These are phyloP conservation scores for Scheffersomyces spartinae DNA, from an alignment of 805 yeast genomes.

Conservation along the genomic window DNA sequence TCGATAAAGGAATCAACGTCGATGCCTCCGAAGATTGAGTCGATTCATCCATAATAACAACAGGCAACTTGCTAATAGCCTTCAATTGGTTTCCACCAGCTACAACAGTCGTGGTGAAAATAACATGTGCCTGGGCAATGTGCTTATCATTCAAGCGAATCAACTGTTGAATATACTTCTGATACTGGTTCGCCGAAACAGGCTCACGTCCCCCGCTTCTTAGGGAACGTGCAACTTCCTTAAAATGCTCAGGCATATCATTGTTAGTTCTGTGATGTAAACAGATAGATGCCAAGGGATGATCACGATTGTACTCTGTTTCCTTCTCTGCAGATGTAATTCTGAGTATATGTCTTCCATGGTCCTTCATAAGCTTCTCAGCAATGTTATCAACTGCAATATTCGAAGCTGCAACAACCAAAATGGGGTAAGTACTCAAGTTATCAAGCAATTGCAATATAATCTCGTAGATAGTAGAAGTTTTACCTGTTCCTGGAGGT, in stretches of 20 bases:
- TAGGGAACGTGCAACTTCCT: constrained; percentile 32
- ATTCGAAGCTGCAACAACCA: constrained; percentile 68
- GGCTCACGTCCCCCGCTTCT: constrained; percentile 28
- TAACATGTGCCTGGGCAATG: constrained; percentile 55
- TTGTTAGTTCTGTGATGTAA: constrained; percentile 48
- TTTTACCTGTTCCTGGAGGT: constrained; percentile 34
- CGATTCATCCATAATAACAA: constrained; percentile 69
- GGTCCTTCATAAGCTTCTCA: constrained; percentile 44
- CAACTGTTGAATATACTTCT: constrained; percentile 34
- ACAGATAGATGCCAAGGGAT: constrained; percentile 48
- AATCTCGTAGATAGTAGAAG: constrained; percentile 31
- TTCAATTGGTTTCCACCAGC: constrained; percentile 60
- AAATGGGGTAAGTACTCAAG: constrained; percentile 46
- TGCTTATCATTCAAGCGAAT: constrained; percentile 35
- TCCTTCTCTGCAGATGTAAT: constrained; percentile 52
- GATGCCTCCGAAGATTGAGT: constrained; percentile 70
- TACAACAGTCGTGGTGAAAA: constrained; percentile 62
- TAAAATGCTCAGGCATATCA: constrained; percentile 33
- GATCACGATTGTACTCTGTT: constrained; percentile 44
- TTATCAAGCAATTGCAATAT: constrained; percentile 44
- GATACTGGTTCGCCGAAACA: constrained; percentile 36
- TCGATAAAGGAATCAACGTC: constrained; percentile 58
- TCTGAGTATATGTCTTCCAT: constrained; percentile 41
- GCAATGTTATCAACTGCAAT: constrained; percentile 71
- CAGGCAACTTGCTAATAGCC: constrained; percentile 42